Conservation (phyloP, 192 early-diverging fungal species). For the Entrophospora sp. region DNA sequence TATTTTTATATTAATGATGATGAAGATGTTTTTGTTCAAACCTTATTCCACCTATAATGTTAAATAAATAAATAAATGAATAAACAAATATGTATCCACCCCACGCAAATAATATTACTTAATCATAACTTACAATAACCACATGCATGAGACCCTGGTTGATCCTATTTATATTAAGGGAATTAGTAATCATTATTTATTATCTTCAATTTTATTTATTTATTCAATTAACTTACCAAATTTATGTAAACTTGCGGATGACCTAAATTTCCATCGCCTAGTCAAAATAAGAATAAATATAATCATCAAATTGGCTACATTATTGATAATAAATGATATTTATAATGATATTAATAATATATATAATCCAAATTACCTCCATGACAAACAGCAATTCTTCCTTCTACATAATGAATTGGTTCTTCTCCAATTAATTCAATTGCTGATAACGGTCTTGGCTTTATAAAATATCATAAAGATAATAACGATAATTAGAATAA, state of each 20-base stretch:
- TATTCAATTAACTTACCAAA: conserved; percentile 61
- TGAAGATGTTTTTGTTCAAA: conserved; percentile 68
- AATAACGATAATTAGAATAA: conserved; percentile 5
- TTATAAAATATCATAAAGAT: not conserved
- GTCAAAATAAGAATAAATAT: conserved; percentile 3
- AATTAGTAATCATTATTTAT: not conserved
- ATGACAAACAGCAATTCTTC: conserved; percentile 72
- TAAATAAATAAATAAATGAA: conserved; percentile 10
- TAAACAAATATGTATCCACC: not conserved
- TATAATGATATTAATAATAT: not conserved
- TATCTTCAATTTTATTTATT: too few relatives aligned
- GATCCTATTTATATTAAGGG: conserved; percentile 31
- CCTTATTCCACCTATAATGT: conserved; percentile 62
- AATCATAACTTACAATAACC: conserved; percentile 58
- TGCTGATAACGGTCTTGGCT: conserved; percentile 85
- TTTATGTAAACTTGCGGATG: conserved; percentile 95
- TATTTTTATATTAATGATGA: too few relatives aligned
- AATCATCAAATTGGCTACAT: too few relatives aligned
- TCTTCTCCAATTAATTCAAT: conserved; percentile 87
- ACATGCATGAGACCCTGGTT: conserved; percentile 60
- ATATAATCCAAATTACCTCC: conserved; percentile 49
- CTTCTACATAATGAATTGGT: conserved; percentile 68
- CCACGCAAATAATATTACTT: not conserved
- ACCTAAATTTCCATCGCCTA: conserved; percentile 79
- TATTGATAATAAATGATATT: not conserved